Percentiles rank a stretch among this genome's conserved stretches.
phyloP scores from a whole-genome alignment of 176 grass and related monocot genomes.

The Triticum monococcum region DNA sequence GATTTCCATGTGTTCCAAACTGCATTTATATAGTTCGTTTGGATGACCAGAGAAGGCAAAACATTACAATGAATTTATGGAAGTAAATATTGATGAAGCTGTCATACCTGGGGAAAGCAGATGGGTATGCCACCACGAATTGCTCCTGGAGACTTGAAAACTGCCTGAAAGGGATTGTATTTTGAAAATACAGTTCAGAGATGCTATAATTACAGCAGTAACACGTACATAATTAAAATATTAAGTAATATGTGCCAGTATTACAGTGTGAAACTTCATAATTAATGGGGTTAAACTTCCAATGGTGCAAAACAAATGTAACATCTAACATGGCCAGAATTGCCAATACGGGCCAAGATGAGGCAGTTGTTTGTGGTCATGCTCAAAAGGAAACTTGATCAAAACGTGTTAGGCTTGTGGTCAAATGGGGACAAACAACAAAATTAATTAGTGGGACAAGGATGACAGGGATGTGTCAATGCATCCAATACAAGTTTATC shows the following conservation, averaged over 20 bases:
- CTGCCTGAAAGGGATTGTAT: conserved; percentile 42
- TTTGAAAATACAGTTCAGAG: not conserved
- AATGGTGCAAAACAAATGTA: not conserved
- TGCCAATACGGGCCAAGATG: not conserved
- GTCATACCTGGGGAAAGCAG: conserved; percentile 93
- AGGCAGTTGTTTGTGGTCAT: not conserved
- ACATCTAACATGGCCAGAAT: not conserved
- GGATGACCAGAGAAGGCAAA: not conserved
- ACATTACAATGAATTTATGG: not conserved
- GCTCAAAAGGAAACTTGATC: not conserved
- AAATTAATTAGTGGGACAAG: conserved; percentile 25
- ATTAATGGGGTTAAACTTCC: not conserved
- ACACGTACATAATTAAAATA: not conserved
- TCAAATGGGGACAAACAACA: conserved; percentile 13
- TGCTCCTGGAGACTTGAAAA: conserved; percentile 75
- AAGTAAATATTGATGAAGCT: conserved; percentile 29
- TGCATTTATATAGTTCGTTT: conserved; percentile 43
- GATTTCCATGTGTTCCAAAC: conserved; percentile 69
- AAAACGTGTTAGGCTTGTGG: not conserved
- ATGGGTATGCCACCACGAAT: conserved; percentile 87
- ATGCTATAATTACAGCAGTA: conserved; percentile 3
- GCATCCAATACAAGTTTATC: conserved; percentile 7
- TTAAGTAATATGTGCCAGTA: not conserved
- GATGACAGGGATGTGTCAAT: conserved; percentile 15
- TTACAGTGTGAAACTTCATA: not conserved